Evolutionary conservation across 352 stramenopile genomes (phyloP).

Genomic region (Ophiocytium majus): DNA sequence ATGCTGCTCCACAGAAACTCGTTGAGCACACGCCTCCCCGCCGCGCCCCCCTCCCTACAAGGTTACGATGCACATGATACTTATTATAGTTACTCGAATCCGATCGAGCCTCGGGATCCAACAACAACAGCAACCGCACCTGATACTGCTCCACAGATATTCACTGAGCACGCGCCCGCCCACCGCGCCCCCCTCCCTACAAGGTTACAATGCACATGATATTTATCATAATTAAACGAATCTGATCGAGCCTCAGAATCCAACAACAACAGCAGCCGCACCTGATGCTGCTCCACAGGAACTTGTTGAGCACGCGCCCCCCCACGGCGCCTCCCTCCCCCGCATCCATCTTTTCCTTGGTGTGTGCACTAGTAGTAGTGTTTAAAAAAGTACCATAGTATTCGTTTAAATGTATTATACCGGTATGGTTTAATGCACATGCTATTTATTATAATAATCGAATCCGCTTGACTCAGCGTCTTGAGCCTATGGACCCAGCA

Average conservation of each 20-base stretch:
- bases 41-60: not conserved
- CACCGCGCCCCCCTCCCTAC: not conserved
- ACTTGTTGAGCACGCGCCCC: not conserved
- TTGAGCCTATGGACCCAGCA: not conserved
- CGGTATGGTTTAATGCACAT: not conserved
- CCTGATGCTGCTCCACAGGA: constrained; percentile 22
- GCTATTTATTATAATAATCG: not conserved
- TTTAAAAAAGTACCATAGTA: not conserved
- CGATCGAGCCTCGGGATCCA: too few species aligned
- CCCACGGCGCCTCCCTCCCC: not conserved
- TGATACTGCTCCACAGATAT: constrained; percentile 16
- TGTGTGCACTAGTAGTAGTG: not conserved
- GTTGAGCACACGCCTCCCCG: not conserved
- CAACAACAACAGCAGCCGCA: too few species aligned
- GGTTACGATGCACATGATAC: not conserved
- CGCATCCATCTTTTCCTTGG: not conserved
- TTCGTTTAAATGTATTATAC: not conserved
- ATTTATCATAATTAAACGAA: too few species aligned
- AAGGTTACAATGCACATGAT: not conserved
- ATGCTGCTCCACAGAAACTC: constrained; percentile 26
- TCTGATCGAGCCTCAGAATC: too few species aligned
- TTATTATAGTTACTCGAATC: too few species aligned
- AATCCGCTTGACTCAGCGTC: not conserved
- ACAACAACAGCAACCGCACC: not conserved
- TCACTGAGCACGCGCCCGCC: not conserved